Evolutionary conservation across 495 filamentous ascomycete genomes (phyloP).

Genomic region (Parathielavia hyrcaniae): DNA sequence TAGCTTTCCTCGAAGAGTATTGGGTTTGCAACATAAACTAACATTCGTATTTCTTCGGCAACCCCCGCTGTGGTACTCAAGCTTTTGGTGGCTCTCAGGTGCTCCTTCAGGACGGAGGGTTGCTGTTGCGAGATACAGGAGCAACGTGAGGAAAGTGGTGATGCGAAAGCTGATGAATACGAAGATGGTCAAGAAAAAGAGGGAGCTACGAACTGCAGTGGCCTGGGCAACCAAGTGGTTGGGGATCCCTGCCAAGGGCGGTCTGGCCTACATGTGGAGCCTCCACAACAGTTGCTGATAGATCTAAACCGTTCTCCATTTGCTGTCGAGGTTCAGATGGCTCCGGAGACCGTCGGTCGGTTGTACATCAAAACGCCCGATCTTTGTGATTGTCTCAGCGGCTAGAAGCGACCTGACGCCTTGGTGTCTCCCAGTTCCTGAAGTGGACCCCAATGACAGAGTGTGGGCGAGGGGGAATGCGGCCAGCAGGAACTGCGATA

Average conservation of each 20-base stretch:
- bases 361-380: not conserved
- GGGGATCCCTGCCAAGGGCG: too few relatives aligned
- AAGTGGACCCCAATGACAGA: not conserved
- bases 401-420: not conserved
- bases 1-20: not conserved
- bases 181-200: too few relatives aligned
- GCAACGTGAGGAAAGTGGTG: too few relatives aligned
- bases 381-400: not conserved
- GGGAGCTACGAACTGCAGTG: too few relatives aligned
- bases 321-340: not conserved
- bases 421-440: too few relatives aligned
- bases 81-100: not conserved
- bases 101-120: not conserved
- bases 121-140: too few relatives aligned
- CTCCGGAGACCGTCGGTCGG: not conserved
- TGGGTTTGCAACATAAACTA: not conserved
- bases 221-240: too few relatives aligned
- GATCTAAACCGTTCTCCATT: not conserved
- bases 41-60: not conserved
- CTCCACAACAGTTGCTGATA: too few relatives aligned
- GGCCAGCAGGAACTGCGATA: not conserved
- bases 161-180: too few relatives aligned
- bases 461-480: not conserved
- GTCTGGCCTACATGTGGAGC: too few relatives aligned
- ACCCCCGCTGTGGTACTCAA: not conserved